A percentile compares a stretch with the other conserved stretches of the same genome.
Evolutionary conservation across 1,139 yeast genomes (phyloP).

Genomic region (Trichomonascaceae sp.): DNA sequence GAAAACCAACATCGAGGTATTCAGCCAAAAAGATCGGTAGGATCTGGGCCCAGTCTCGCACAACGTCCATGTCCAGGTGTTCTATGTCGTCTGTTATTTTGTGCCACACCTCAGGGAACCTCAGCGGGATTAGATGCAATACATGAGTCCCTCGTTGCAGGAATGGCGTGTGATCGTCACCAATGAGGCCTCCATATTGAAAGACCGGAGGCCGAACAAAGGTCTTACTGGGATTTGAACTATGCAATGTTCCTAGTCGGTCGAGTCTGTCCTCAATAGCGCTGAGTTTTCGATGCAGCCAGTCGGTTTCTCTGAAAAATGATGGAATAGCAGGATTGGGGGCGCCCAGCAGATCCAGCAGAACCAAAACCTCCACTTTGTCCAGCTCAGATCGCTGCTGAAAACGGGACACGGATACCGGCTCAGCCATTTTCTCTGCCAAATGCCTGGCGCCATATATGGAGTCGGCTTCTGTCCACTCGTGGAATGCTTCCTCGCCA

Average conservation of each 20-base stretch:
- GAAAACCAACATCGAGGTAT: constrained; percentile 18
- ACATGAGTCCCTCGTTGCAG: constrained; percentile 33
- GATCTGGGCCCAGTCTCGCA: constrained; percentile 27
- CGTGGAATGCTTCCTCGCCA: constrained; percentile 43
- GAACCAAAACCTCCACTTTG: constrained; percentile 31
- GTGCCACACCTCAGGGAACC: constrained; percentile 43
- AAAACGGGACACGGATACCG: constrained; percentile 7
- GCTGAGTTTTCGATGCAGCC: constrained; percentile 27
- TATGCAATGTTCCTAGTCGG: constrained; percentile 7
- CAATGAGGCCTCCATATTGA: constrained; percentile 24
- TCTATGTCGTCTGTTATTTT: constrained; percentile 28
- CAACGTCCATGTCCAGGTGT: constrained; percentile 21
- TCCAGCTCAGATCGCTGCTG: constrained; percentile 13
- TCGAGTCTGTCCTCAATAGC: constrained; percentile 14
- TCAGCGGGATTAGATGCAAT: constrained; percentile 37
- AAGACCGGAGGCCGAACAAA: constrained; percentile 13
- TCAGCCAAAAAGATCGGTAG: constrained; percentile 25
- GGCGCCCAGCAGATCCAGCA: constrained; percentile 39
- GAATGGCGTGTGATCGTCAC: constrained; percentile 45
- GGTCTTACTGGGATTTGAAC: not conserved
- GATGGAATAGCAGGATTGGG: constrained; percentile 30
- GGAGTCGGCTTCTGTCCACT: constrained; percentile 40
- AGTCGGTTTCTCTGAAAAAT: constrained; percentile 32
- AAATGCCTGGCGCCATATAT: constrained; percentile 42
- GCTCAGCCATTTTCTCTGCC: constrained; percentile 29